Conservation (phyloP, 768 basidiomycete genomes). For the Cyclocybe cylindracea region DNA sequence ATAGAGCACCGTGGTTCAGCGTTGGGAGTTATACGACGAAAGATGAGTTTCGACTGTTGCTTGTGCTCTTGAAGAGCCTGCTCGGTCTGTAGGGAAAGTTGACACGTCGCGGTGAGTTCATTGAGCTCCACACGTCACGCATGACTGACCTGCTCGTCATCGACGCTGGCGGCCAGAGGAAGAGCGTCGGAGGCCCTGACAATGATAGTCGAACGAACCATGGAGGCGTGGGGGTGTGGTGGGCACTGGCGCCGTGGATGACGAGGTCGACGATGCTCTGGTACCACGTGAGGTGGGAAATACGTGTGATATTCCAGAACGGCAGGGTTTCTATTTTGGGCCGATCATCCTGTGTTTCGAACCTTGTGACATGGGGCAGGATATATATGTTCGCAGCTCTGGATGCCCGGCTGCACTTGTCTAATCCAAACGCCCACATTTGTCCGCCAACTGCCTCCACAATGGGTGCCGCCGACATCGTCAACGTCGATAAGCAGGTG, state of each 20-base stretch:
- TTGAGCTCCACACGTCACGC: background rate
- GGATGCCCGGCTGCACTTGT: background rate
- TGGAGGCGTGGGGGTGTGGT: conserved; percentile 28
- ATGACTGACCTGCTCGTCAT: conserved; percentile 85
- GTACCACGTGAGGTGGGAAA: conserved; percentile 11
- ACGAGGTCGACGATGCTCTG: conserved; percentile 4
- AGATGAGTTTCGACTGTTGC: conserved; percentile 96
- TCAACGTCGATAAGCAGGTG: conserved; percentile 76
- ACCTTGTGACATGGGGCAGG: conserved; percentile 14
- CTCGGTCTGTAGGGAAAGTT: conserved; percentile 68
- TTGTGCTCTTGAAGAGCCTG: conserved; percentile 95
- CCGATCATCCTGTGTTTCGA: conserved; percentile 1
- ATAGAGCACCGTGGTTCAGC: conserved; percentile 96
- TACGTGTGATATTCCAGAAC: conserved; percentile 20
- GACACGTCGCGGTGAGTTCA: conserved; percentile 27
- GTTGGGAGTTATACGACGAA: conserved; percentile 90
- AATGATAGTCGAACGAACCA: conserved; percentile 88
- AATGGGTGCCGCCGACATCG: conserved; percentile 41
- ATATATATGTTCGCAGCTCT: conserved; percentile 12
- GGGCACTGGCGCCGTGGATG: conserved; percentile 7
- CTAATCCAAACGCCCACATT: conserved; percentile 1
- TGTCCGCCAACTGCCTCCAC: conserved; percentile 21
- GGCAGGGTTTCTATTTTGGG: conserved; percentile 6
- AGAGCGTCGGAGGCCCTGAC: conserved; percentile 85
- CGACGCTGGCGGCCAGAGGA: conserved; percentile 93